phyloP scores from a whole-genome alignment of 2,329 filamentous ascomycete genomes.

The Colletotrichum musae region DNA sequence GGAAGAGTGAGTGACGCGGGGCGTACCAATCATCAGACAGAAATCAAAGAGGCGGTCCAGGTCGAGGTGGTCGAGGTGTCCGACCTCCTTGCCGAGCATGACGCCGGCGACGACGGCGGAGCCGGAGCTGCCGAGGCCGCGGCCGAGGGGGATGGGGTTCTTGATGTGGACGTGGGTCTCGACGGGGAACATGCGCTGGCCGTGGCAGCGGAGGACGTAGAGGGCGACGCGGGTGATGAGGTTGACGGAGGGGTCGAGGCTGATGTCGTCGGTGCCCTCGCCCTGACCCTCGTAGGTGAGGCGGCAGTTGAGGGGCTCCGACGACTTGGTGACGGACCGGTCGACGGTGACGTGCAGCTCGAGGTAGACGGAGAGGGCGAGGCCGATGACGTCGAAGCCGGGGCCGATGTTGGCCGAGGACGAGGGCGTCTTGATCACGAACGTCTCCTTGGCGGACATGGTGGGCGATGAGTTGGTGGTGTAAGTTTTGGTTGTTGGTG shows the following conservation, averaged over 20 bases:
- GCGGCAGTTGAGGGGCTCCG: conserved; percentile 83
- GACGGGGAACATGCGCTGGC: conserved; percentile 84
- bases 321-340: conserved; percentile 66
- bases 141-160: conserved; percentile 94
- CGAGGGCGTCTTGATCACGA: conserved; percentile 86
- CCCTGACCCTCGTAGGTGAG: conserved; percentile 92
- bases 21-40: conserved; percentile 91
- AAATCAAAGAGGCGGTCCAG: conserved; percentile 93
- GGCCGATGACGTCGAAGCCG: conserved; percentile 97
- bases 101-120: conserved; percentile 96
- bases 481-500: conserved; percentile 21
- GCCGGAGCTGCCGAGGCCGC: conserved; percentile 94
- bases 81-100: conserved; percentile 91
- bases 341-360: conserved; percentile 88
- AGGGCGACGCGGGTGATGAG: conserved; percentile 94
- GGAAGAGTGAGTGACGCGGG: conserved; percentile 41
- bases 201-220: conserved; percentile 94
- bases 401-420: conserved; percentile 98
- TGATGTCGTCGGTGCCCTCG: conserved; percentile 79
- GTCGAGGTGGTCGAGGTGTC: conserved; percentile 75
- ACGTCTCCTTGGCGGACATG: conserved; percentile 65
- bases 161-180: conserved; percentile 94
- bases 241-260: conserved; percentile 87
- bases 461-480: conserved; percentile 15
- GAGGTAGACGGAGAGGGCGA: conserved; percentile 94